phyloP scores from a whole-genome alignment of 1,139 yeast species.

The Lizanozyma gosingica region DNA sequence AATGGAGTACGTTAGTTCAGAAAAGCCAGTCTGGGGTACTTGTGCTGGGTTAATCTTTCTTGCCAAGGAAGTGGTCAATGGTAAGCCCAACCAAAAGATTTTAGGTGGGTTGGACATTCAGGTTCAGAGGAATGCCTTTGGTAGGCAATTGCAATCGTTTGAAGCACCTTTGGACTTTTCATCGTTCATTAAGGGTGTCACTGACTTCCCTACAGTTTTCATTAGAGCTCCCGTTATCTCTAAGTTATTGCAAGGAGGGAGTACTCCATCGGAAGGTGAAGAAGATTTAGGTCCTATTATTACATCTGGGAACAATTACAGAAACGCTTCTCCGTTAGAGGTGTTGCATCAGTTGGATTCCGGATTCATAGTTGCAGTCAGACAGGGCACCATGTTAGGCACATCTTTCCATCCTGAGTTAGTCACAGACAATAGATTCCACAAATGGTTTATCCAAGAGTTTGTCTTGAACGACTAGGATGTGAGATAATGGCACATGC shows the following conservation, averaged over 20 bases:
- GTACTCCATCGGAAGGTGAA: constrained; percentile 12
- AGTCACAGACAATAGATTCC: constrained; percentile 50
- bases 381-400: constrained; percentile 60
- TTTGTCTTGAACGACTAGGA: constrained; percentile 24
- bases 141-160: constrained; percentile 69
- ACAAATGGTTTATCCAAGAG: constrained; percentile 60
- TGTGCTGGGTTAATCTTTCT: constrained; percentile 77
- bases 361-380: constrained; percentile 58
- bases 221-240: constrained; percentile 74
- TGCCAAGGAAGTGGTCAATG: constrained; percentile 47
- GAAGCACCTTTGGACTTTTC: constrained; percentile 40
- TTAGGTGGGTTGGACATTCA: constrained; percentile 60
- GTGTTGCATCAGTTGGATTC: constrained; percentile 30
- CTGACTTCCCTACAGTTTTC: constrained; percentile 51
- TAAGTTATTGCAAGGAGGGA: constrained; percentile 17
- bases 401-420: constrained; percentile 83
- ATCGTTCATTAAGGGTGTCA: constrained; percentile 31
- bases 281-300: constrained; percentile 13
- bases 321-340: constrained; percentile 22
- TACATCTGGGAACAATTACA: constrained; percentile 19
- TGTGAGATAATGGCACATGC: too few relatives aligned
- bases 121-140: constrained; percentile 70
- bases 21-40: constrained; percentile 72
- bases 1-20: constrained; percentile 38
- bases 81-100: constrained; percentile 48